Base-by-base conservation (phyloP, 1,284 basidiomycete species). In the Melanopsichium pennsylvanicum region DNA sequence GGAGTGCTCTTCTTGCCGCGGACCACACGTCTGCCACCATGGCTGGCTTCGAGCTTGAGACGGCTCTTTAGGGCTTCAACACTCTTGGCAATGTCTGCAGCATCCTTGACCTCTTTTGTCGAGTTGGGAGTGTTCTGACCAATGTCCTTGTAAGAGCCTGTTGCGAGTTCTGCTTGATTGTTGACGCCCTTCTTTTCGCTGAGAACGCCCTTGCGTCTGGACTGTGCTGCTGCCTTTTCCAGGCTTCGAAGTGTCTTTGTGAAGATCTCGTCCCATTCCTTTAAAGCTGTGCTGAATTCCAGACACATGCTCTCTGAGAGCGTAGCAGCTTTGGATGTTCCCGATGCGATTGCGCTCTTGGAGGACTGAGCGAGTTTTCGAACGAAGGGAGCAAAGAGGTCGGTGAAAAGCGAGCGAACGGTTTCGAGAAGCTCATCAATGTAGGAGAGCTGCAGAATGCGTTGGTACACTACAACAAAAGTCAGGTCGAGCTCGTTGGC, bases 361-460 rank as follows among this genome's bases (percentile, higher is more conserved):
- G 36, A 95, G 83, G 83, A 92, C 89, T 0, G 91, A 89, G 50
- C 40, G 4, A 76, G 56, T 33, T 57, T 68, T 25, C 57, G 45
- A 19, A 75, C 60, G 31, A 81, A 68, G 16, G 68, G 49, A 3
- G 56, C 46, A 37, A 76, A 79, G 21, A 72, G 72, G 18, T 73
- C 43, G n/a, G 64, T 59, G 54, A 81, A 81, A 16, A 63, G 58
- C 6, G 49, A 57, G 27, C 71, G 62, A 21, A 79, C 66, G 4
- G 57, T 46, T 12, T 66, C 69, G 34, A 81, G 67, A 6, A 98
- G 87, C 39, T 93, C 89, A 0, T 95, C 92, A 52, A 97, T 89
- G 80, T 98, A 98, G 9, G 92, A 89, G 21, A 99, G 86, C 69
- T 96, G 94, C 13, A 99, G 85, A 60, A 99, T 93, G 38, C 95